phyloP scores from a whole-genome alignment of 257 asterid genomes.

The Oldenlandia corymbosa region DNA sequence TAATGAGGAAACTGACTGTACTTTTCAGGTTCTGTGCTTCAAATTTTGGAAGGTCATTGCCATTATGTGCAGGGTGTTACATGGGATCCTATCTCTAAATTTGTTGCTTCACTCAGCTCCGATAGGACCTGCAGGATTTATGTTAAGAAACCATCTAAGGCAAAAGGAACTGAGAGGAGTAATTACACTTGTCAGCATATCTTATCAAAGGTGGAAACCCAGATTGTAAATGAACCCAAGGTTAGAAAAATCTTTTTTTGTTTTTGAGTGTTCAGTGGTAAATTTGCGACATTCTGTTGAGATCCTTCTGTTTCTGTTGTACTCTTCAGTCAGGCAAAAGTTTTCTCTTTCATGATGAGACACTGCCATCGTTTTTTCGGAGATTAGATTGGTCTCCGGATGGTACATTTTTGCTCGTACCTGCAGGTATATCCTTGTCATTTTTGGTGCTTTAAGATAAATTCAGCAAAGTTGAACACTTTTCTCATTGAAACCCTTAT shows the following conservation, averaged over 20 bases:
- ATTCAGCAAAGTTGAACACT: not conserved
- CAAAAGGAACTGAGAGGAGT: constrained; percentile 70
- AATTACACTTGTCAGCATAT: constrained; percentile 82
- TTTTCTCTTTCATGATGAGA: constrained; percentile 95
- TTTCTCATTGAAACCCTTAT: constrained; percentile 6
- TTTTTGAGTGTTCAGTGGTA: not conserved
- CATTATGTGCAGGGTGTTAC: constrained; percentile 99
- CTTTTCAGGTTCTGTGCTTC: constrained; percentile 73
- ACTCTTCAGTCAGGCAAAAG: constrained; percentile 57
- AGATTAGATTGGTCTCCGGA: constrained; percentile 98
- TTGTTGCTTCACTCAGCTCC: constrained; percentile 88
- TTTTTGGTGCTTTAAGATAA: not conserved
- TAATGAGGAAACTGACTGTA: not conserved
- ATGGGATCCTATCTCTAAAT: constrained; percentile 87
- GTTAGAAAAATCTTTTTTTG: constrained; percentile 32
- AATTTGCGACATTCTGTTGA: constrained; percentile 3
- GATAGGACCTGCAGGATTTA: constrained; percentile 91
- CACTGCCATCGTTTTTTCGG: constrained; percentile 90
- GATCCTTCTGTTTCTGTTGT: not conserved
- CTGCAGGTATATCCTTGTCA: constrained; percentile 62
- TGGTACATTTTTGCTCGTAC: constrained; percentile 88
- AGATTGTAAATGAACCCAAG: constrained; percentile 70
- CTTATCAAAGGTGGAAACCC: constrained; percentile 63
- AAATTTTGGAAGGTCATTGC: constrained; percentile 79
- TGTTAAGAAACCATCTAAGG: constrained; percentile 63